Conservation (phyloP, 2,329 filamentous ascomycete genomes). For the Fusarium humuli region DNA sequence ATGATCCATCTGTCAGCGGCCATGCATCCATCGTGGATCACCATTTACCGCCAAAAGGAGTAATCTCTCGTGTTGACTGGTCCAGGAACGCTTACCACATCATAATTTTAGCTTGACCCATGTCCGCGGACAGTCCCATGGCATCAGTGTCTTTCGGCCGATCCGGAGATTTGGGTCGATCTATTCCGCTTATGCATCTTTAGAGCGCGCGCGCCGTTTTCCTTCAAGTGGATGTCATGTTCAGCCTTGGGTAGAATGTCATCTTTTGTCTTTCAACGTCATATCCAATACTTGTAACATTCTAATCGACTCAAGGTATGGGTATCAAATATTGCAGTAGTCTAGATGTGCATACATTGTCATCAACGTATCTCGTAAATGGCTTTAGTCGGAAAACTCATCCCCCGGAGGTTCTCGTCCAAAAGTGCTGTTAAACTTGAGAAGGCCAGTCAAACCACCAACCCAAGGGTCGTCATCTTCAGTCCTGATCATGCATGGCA, state of each 20-base stretch:
- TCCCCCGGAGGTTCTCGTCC: constrained; percentile 61
- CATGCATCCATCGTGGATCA: constrained; percentile 24
- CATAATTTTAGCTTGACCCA: constrained; percentile 6
- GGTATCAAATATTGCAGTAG: constrained; percentile 33
- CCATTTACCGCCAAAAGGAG: neutral
- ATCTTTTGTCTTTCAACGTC: neutral
- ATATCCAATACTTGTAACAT: neutral
- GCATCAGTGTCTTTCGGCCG: constrained; percentile 18
- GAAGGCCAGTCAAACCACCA: constrained; percentile 87
- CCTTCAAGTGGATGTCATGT: neutral
- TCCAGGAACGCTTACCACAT: constrained; percentile 8
- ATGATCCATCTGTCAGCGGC: constrained; percentile 25
- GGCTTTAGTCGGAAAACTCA: constrained; percentile 45
- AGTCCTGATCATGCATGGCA: constrained; percentile 87
- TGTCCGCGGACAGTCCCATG: neutral
- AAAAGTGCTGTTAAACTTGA: constrained; percentile 99
- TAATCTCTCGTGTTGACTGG: constrained; percentile 15
- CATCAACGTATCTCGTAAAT: neutral
- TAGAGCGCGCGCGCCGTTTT: neutral
- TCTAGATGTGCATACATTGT: constrained; percentile 10
- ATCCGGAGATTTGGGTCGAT: constrained; percentile 5
- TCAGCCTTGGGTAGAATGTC: constrained; percentile 9
- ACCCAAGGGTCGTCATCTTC: constrained; percentile 94
- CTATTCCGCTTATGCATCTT: neutral
- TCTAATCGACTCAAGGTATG: constrained; percentile 2